These are phyloP conservation scores for Chlorella sp. DNA, from an alignment of 139 green algal species.

Conservation along the genomic window DNA sequence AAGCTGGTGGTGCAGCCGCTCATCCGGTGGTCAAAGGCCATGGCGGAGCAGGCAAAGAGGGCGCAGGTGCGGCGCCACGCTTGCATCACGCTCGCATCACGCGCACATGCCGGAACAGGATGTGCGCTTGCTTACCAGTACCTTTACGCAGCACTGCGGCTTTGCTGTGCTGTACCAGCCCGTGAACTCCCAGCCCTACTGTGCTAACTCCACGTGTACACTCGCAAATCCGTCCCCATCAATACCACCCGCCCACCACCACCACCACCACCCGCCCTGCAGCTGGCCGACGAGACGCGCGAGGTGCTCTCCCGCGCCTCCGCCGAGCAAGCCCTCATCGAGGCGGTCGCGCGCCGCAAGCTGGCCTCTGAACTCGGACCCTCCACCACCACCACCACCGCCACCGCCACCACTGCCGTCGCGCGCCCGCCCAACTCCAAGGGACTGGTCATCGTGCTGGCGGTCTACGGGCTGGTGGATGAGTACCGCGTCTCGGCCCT, in stretches of 20 bases:
- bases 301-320: background rate
- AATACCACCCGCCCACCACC: too few relatives aligned
- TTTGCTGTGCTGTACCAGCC: too few relatives aligned
- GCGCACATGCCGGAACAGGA: too few relatives aligned
- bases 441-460: slow-evolving; percentile 40
- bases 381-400: too few relatives aligned
- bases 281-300: background rate
- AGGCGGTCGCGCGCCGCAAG: background rate
- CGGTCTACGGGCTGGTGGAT: slow-evolving; percentile 40
- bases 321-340: background rate
- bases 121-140: too few relatives aligned
- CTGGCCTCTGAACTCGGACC: background rate
- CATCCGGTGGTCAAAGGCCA: slow-evolving; percentile 22
- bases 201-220: too few relatives aligned
- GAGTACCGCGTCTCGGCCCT: slow-evolving; percentile 4
- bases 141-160: too few relatives aligned
- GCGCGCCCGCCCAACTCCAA: background rate
- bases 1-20: slow-evolving; percentile 31
- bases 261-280: too few relatives aligned
- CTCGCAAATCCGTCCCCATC: too few relatives aligned
- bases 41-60: slow-evolving; percentile 19
- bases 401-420: too few relatives aligned
- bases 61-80: background rate
- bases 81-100: too few relatives aligned
- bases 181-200: too few relatives aligned